Conservation (phyloP, 805 yeast species). For the Nakazawaea ambrosiae region DNA sequence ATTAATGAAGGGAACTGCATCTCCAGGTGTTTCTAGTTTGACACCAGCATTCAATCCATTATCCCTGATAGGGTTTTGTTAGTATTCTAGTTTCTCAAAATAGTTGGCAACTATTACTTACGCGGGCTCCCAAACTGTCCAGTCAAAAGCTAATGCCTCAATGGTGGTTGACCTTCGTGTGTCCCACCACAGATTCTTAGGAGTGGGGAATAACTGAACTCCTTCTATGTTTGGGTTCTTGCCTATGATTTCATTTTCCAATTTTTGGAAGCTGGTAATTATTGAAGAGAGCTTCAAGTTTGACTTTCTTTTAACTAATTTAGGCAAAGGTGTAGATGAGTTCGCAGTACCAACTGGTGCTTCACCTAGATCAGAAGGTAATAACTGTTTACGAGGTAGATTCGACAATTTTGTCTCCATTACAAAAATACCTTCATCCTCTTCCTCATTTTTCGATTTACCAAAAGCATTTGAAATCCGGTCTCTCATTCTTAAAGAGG, state of each 20-base stretch:
- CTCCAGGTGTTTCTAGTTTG: background rate
- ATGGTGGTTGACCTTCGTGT: no score
- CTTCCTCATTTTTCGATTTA: background rate
- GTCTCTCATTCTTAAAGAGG: background rate
- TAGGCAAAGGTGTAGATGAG: background rate
- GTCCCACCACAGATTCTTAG: no score
- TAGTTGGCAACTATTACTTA: conserved; percentile 1
- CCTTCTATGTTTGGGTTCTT: conserved; percentile 3
- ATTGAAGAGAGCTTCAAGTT: conserved; percentile 4
- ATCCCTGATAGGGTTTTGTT: background rate
- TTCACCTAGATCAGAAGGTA: no score
- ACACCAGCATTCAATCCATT: background rate
- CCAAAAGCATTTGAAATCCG: background rate
- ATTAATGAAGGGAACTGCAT: conserved; percentile 3
- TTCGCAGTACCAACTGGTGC: no score
- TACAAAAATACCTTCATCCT: background rate
- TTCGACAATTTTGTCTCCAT: background rate
- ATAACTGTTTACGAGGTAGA: no score
- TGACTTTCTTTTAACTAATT: conserved; percentile 6
- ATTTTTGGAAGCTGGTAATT: background rate
- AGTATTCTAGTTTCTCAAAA: background rate
- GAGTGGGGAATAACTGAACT: conserved; percentile 3
- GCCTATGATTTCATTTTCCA: background rate
- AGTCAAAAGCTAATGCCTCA: conserved; percentile 4
- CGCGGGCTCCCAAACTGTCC: conserved; percentile 14